Conservation (phyloP, 75 land plant species). For the Picea sitchensis region DNA sequence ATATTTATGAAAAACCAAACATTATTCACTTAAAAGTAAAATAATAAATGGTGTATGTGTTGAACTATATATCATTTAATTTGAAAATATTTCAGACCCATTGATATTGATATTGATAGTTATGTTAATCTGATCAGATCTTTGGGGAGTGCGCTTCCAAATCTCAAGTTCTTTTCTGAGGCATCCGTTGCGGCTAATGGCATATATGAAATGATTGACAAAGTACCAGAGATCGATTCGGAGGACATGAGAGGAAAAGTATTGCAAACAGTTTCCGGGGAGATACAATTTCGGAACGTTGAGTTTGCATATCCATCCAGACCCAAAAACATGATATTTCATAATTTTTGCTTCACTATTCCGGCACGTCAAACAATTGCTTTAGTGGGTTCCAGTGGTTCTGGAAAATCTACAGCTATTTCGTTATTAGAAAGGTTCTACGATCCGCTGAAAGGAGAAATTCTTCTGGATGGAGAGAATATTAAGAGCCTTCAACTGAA, state of each 20-base stretch:
- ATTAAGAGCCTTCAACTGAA: slow-evolving; percentile 12
- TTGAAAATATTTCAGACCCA: neutral
- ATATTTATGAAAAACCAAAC: neutral
- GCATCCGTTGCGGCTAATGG: slow-evolving; percentile 18
- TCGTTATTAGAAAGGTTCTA: slow-evolving; percentile 25
- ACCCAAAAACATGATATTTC: slow-evolving; percentile 4
- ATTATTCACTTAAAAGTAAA: too few species aligned
- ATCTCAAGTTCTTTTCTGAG: slow-evolving; percentile 21
- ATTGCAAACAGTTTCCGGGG: slow-evolving; percentile 17
- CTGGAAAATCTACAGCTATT: slow-evolving; percentile 25
- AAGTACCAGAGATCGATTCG: slow-evolving; percentile 24
- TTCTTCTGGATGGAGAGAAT: slow-evolving; percentile 15
- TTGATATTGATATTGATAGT: neutral
- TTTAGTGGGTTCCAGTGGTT: slow-evolving; percentile 26
- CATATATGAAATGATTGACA: slow-evolving; percentile 25
- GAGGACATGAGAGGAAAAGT: slow-evolving; percentile 11
- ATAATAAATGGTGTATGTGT: neutral
- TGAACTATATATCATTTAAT: neutral
- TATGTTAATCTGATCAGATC: slow-evolving; percentile 2
- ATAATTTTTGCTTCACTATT: slow-evolving; percentile 11
- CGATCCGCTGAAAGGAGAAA: slow-evolving; percentile 13
- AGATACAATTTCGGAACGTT: slow-evolving; percentile 15
- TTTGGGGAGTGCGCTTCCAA: slow-evolving; percentile 25
- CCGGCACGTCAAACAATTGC: slow-evolving; percentile 20
- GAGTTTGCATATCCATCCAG: slow-evolving; percentile 9